These are phyloP conservation scores for Fusarium ambrosium DNA, from an alignment of 2,329 filamentous ascomycete species.

Conservation along the genomic window DNA sequence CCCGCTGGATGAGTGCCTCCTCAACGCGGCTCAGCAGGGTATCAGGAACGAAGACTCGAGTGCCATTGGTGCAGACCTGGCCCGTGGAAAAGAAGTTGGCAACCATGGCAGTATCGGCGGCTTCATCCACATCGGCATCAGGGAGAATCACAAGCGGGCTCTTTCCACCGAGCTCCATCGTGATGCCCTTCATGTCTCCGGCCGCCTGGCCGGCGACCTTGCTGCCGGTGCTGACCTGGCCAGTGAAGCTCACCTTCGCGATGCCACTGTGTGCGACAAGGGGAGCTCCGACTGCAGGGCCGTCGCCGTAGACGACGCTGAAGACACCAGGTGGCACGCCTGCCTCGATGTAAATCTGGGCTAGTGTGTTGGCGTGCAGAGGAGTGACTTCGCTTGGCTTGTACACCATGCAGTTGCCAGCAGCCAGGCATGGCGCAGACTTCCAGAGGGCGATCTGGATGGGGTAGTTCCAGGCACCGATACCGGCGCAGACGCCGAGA, in stretches of 20 bases:
- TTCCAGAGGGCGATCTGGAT: constrained; percentile 94
- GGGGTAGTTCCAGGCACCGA: constrained; percentile 93
- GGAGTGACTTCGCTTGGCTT: constrained; percentile 91
- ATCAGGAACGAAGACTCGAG: constrained; percentile 84
- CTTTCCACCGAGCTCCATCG: constrained; percentile 93
- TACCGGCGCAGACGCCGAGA: constrained; percentile 86
- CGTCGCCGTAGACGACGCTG: constrained; percentile 87
- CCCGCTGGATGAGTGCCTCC: constrained; percentile 66
- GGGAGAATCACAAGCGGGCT: constrained; percentile 84
- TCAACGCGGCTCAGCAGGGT: constrained; percentile 78
- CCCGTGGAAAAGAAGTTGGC: constrained; percentile 94
- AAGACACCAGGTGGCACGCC: constrained; percentile 87
- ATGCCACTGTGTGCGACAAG: constrained; percentile 79
- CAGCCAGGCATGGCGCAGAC: constrained; percentile 85
- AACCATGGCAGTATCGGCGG: constrained; percentile 93
- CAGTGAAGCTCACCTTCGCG: constrained; percentile 91
- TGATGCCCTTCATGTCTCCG: constrained; percentile 88
- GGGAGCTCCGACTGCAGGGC: constrained; percentile 78
- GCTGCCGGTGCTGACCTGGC: constrained; percentile 85
- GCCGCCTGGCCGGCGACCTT: constrained; percentile 85
- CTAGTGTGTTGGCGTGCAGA: constrained; percentile 82
- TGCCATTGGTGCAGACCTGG: constrained; percentile 94
- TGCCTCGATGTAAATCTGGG: constrained; percentile 82
- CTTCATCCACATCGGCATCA: constrained; percentile 81
- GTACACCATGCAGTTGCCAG: constrained; percentile 92